Base-by-base conservation (phyloP, 106 monocot species). In the Ottelia alismoides region DNA sequence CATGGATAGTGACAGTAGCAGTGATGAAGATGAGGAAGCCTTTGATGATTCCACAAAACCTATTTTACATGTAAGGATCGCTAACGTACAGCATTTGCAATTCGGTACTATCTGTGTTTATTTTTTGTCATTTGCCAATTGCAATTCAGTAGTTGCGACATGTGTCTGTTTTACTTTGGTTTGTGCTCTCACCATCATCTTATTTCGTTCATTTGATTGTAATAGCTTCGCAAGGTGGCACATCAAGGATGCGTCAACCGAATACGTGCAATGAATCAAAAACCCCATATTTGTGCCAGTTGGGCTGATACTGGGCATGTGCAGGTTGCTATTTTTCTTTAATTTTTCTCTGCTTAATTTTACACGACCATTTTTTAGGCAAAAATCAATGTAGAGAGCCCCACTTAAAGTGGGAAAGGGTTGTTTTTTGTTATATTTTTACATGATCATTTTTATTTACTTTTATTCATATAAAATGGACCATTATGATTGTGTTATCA, bases 181-280 rank as follows among this genome's bases (percentile, higher is more conserved):
- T n/a, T n/a, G n/a, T n/a, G n/a, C n/a, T n/a, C n/a, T n/a, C n/a
- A n/a, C n/a, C n/a, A n/a, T n/a, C n/a, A n/a, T n/a, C n/a, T 43
- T 7, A 43, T 16, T 43, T 43, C 40, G 6, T 43, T 16, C 40
- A 7, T 6, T 43, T 43, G 40, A 43, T 43, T 60, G 9, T 51
- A 32, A 49, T 64, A 93, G 93, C 61, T 93, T 40, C 77, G 73
- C 49, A 90, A 82, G 64, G 79, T 98, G 47, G 76, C 82, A 62
- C 98, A 98, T 68, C 74, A 85, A 65, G 98, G 98, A 68, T 72
- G 85, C 75, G 66, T 98, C 59, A 90, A 98, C 56, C 85, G 98
- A 7, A 80, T 85, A 27, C 82, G 98, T 23, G 68, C 90, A 25
- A 90, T 90, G 90, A 55, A 68, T 10, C 90, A 98, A 63, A 79